Evolutionary conservation across 1,284 basidiomycete genomes (phyloP).

Genomic region (Chalciporus piperatoides): DNA sequence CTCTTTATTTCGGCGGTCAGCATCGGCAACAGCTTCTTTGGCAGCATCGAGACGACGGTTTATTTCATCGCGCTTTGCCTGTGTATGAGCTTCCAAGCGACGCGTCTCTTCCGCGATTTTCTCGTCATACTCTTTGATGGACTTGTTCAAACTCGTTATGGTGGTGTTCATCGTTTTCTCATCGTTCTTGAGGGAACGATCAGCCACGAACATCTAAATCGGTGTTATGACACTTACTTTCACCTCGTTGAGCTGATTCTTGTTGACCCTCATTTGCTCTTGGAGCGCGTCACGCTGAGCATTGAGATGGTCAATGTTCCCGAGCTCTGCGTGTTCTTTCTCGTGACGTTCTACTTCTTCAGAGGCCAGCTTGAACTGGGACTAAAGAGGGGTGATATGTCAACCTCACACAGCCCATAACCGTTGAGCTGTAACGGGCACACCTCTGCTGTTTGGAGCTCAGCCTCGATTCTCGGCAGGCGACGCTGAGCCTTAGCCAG

Average conservation of each 20-base stretch:
- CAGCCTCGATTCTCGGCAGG: conserved; percentile 50
- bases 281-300: conserved; percentile 42
- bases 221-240: conserved; percentile 37
- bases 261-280: conserved; percentile 46
- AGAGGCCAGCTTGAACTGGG: conserved; percentile 41
- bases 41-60: conserved; percentile 48
- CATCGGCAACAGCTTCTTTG: conserved; percentile 33
- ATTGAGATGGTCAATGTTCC: conserved; percentile 52
- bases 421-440: conserved; percentile 7
- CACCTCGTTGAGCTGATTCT: conserved; percentile 41
- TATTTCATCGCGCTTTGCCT: conserved; percentile 58
- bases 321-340: conserved; percentile 45
- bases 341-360: conserved; percentile 49
- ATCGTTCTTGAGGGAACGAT: conserved; percentile 41
- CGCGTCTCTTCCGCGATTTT: conserved; percentile 56
- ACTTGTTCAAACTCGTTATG: conserved; percentile 37
- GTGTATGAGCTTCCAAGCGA: conserved; percentile 54
- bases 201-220: neutral
- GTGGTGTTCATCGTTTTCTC: conserved; percentile 45
- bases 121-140: conserved; percentile 48
- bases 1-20: conserved; percentile 36
- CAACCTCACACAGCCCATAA: neutral
- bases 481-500: conserved; percentile 45
- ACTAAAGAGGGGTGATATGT: conserved; percentile 23
- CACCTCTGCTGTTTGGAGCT: conserved; percentile 47